These are phyloP conservation scores for Lentinula sp. DNA, from an alignment of 768 basidiomycete species.

Conservation along the genomic window DNA sequence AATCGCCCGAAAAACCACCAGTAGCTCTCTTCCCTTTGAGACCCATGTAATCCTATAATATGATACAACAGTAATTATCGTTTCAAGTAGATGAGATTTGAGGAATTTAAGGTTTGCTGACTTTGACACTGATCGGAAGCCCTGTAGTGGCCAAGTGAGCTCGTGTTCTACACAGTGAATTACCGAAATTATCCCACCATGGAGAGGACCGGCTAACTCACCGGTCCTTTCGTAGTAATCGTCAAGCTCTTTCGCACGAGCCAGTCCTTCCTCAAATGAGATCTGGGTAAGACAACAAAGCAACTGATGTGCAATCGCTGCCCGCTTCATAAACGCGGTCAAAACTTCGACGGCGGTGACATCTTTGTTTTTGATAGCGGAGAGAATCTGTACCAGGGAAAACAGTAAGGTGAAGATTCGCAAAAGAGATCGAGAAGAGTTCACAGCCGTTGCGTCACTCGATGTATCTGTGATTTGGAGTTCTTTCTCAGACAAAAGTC, in stretches of 20 bases:
- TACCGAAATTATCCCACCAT: constrained; percentile 20
- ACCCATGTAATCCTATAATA: constrained; percentile 33
- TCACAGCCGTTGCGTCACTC: constrained; percentile 27
- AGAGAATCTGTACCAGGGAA: constrained; percentile 7
- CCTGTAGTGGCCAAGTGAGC: constrained; percentile 2
- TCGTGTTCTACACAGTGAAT: background rate
- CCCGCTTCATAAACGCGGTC: constrained; percentile 42
- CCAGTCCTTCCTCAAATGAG: constrained; percentile 37
- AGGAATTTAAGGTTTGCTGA: constrained; percentile 8
- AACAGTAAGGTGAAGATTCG: background rate
- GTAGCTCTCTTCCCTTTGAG: constrained; percentile 33
- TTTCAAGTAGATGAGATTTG: background rate
- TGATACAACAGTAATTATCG: constrained; percentile 9
- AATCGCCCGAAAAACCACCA: constrained; percentile 25
- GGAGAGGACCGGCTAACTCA: constrained; percentile 34
- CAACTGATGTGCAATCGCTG: constrained; percentile 46
- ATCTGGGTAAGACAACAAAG: constrained; percentile 33
- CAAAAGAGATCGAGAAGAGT: background rate
- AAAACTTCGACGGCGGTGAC: constrained; percentile 33
- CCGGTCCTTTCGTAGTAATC: constrained; percentile 30
- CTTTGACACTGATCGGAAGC: constrained; percentile 32
- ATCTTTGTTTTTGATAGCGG: constrained; percentile 20
- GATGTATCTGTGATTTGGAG: constrained; percentile 24
- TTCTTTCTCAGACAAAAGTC: constrained; percentile 24
- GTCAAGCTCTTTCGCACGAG: constrained; percentile 35